These are phyloP conservation scores for Penicillium flavigenum DNA, from an alignment of 495 filamentous ascomycete genomes.

Conservation along the genomic window DNA sequence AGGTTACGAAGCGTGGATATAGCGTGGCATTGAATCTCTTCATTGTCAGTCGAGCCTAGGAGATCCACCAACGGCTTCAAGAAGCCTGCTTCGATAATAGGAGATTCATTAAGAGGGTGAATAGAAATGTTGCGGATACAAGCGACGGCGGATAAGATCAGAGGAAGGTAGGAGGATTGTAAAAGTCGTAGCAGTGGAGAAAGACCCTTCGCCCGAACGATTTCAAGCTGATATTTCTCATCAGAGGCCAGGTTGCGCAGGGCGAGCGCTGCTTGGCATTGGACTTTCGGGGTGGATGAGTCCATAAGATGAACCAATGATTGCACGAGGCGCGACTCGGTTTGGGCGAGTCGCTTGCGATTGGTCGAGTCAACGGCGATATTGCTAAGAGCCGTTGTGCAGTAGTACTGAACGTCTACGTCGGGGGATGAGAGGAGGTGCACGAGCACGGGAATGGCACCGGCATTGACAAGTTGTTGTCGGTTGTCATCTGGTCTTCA, in stretches of 20 bases:
- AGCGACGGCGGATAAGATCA: constrained; percentile 95
- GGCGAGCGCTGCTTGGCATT: constrained; percentile 94
- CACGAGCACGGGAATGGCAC: constrained; percentile 93
- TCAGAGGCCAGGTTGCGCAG: constrained; percentile 95
- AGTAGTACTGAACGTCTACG: constrained; percentile 99
- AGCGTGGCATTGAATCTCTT: constrained; percentile 98
- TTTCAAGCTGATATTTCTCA: constrained; percentile 97
- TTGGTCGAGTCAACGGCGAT: constrained; percentile 94
- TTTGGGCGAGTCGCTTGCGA: constrained; percentile 83
- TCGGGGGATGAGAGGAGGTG: constrained; percentile 88
- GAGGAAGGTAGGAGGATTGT: constrained; percentile 89
- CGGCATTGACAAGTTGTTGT: constrained; percentile 93
- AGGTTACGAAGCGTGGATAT: constrained; percentile 96
- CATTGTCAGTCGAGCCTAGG: constrained; percentile 91
- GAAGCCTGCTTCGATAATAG: constrained; percentile 97
- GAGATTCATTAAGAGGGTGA: constrained; percentile 98
- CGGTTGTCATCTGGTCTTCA: constrained; percentile 81
- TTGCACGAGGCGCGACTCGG: constrained; percentile 84
- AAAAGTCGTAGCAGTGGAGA: constrained; percentile 81
- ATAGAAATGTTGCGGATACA: constrained; percentile 99
- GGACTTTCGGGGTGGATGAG: constrained; percentile 93
- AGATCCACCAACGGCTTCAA: constrained; percentile 90
- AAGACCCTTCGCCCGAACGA: constrained; percentile 84
- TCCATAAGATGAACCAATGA: constrained; percentile 96
- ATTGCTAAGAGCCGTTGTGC: constrained; percentile 96